Conservation (phyloP, 2,329 filamentous ascomycete species). For the Penicillium sp. region DNA sequence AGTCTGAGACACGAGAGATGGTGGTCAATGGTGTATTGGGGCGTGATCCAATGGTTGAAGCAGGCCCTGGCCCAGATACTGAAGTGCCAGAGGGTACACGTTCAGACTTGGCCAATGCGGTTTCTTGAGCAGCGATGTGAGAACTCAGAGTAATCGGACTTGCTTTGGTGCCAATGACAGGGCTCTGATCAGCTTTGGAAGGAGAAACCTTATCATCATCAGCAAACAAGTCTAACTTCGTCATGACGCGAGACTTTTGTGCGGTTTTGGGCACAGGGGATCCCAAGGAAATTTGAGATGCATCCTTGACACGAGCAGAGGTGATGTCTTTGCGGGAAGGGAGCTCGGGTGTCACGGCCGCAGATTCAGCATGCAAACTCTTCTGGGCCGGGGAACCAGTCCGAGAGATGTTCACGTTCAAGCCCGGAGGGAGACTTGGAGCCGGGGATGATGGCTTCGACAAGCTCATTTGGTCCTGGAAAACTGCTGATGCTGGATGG, state of each 20-base stretch:
- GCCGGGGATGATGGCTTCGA: constrained; percentile 38
- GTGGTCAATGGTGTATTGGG: constrained; percentile 53
- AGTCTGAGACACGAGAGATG: constrained; percentile 44
- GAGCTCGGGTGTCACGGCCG: constrained; percentile 34
- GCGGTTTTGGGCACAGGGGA: constrained; percentile 45
- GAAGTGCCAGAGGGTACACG: constrained; percentile 26
- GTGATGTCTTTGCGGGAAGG: constrained; percentile 27
- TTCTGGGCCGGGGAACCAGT: constrained; percentile 37
- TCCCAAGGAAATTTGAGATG: constrained; percentile 46
- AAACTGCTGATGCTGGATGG: constrained; percentile 41
- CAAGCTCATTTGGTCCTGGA: constrained; percentile 36
- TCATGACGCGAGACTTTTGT: constrained; percentile 32
- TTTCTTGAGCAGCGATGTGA: constrained; percentile 29
- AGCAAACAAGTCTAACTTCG: constrained; percentile 27
- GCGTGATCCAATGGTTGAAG: constrained; percentile 48
- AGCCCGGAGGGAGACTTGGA: constrained; percentile 35
- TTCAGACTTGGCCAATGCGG: constrained; percentile 30
- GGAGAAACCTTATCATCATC: constrained; percentile 24
- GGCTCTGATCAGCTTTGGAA: constrained; percentile 17
- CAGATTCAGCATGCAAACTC: constrained; percentile 29
- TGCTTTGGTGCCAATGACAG: constrained; percentile 25
- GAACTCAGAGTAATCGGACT: constrained; percentile 43
- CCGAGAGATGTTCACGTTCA: constrained; percentile 31
- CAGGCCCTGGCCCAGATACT: constrained; percentile 33
- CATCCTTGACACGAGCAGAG: constrained; percentile 35